Evolutionary conservation across 192 early-diverging fungal species (phyloP).

Genomic region (Diversispora epigaea): DNA sequence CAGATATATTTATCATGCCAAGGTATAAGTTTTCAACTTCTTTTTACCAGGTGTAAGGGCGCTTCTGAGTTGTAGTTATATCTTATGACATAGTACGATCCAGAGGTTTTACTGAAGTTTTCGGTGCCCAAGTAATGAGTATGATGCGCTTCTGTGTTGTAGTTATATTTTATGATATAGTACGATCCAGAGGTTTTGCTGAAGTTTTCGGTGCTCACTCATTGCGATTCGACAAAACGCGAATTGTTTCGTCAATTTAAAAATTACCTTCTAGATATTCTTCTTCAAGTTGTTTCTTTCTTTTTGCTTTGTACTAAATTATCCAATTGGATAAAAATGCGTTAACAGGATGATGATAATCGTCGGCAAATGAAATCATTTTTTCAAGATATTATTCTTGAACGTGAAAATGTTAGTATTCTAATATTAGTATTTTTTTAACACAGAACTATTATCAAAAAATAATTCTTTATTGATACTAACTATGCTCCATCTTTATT

Average conservation of each 20-base stretch:
- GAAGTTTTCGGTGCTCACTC: slow-evolving; percentile 19
- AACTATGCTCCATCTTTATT: slow-evolving; percentile 12
- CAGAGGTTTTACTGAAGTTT: slow-evolving; percentile 25
- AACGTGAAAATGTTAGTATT: slow-evolving; percentile 23
- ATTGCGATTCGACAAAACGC: no score
- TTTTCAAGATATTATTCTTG: slow-evolving; percentile 27
- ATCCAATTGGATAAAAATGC: no score
- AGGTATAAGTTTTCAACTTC: no score
- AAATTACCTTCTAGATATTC: no score
- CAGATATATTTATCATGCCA: background rate
- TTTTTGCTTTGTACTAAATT: no score
- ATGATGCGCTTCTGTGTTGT: slow-evolving; percentile 22
- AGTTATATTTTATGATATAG: slow-evolving; percentile 27
- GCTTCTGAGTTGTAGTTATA: slow-evolving; percentile 29
- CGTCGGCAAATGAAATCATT: slow-evolving; percentile 16
- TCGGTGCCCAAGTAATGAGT: slow-evolving; percentile 25
- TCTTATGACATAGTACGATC: slow-evolving; percentile 16
- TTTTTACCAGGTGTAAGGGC: slow-evolving; percentile 15
- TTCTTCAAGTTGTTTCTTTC: no score
- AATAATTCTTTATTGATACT: slow-evolving; percentile 14
- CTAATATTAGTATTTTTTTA: slow-evolving; percentile 13
- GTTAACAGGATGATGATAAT: background rate
- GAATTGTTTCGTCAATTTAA: no score
- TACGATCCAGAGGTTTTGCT: slow-evolving; percentile 21
- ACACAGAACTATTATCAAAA: slow-evolving; percentile 18